These are phyloP conservation scores for Fraxinus sp. DNA, from an alignment of 305 asterid genomes.

Conservation along the genomic window DNA sequence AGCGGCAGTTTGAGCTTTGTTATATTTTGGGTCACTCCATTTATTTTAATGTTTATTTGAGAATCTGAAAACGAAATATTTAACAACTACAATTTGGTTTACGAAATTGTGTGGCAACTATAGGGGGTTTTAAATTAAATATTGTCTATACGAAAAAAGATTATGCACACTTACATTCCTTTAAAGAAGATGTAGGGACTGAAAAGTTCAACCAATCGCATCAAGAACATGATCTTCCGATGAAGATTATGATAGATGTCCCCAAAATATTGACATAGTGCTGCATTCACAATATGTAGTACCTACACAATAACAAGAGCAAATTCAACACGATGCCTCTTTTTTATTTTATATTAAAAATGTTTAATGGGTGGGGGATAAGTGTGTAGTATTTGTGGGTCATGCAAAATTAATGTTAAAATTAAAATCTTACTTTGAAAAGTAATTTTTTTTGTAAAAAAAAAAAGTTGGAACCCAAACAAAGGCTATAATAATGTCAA, in stretches of 20 bases:
- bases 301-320: background rate
- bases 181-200: constrained; percentile 44
- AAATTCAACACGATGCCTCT: background rate
- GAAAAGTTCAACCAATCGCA: constrained; percentile 42
- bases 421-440: background rate
- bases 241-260: constrained; percentile 25
- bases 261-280: constrained; percentile 35
- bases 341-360: too few species aligned
- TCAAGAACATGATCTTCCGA: constrained; percentile 33
- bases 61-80: too few species aligned
- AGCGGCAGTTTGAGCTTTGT: background rate
- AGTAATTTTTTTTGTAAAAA: too few species aligned
- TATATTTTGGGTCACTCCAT: background rate
- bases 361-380: background rate
- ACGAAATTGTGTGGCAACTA: background rate
- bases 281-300: constrained; percentile 24
- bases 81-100: too few species aligned
- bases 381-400: too few species aligned
- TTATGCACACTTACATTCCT: constrained; percentile 40
- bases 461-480: background rate
- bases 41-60: too few species aligned
- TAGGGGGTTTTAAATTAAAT: background rate
- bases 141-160: background rate
- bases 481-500: background rate
- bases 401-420: too few species aligned